Conservation (phyloP, 179 eudicot genomes). For the Carnegiea gigantea region DNA sequence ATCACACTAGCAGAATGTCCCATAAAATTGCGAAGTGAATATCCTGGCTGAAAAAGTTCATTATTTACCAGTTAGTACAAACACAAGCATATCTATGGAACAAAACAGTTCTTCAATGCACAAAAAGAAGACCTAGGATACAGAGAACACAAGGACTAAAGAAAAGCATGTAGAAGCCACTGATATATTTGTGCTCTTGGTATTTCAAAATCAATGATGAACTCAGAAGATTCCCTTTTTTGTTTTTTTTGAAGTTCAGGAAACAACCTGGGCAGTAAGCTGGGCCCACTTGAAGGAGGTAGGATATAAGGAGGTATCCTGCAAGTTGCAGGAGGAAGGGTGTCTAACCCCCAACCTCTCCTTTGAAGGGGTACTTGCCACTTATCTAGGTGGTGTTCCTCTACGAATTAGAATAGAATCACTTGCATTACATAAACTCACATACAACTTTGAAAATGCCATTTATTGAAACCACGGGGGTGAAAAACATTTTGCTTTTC, state of each 20-base stretch:
- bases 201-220: background rate
- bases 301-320: too few species aligned
- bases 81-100: background rate
- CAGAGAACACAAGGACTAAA: background rate
- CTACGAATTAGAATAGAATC: too few species aligned
- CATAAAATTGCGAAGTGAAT: slow-evolving; percentile 75
- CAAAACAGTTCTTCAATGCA: background rate
- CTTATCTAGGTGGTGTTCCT: too few species aligned
- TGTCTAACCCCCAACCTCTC: too few species aligned
- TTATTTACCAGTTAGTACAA: slow-evolving; percentile 11
- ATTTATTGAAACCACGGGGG: background rate
- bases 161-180: background rate
- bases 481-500: background rate
- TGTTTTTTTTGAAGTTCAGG: too few species aligned
- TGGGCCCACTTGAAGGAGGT: too few species aligned
- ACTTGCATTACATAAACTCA: too few species aligned
- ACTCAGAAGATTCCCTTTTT: background rate
- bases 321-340: too few species aligned
- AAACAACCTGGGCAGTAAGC: too few species aligned
- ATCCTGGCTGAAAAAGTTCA: slow-evolving; percentile 61
- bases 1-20: slow-evolving; percentile 80
- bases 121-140: background rate
- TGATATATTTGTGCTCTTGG: background rate
- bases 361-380: too few species aligned
- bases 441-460: background rate